Evolutionary conservation across 192 early-diverging fungal species (phyloP), one percentile per base, ranked within the genome.

Genomic region (Coemansia sp.): DNA sequence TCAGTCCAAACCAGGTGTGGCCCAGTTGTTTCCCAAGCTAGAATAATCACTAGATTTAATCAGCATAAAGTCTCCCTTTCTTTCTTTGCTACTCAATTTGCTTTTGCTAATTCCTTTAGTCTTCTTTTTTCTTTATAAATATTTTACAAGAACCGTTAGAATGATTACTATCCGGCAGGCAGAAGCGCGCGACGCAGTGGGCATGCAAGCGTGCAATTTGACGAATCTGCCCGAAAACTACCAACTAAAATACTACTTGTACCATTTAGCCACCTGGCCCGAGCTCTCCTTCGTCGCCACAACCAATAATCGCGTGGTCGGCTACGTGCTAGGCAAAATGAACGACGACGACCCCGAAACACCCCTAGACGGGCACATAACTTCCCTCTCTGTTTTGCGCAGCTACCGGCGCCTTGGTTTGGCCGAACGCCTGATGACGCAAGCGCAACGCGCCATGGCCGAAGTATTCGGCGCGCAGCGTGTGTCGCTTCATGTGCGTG

Each of bases 211-310:
- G 65, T 98, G 95, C 87, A 99, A 99, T 80, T 83, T 99, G 59
- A 84, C 87, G 59, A 98, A 99, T 77, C 85, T 99, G 39, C 97
- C 97, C 9, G 97, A 99, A 82, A 99, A 99, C 88, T 99, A 99
- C 78, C 92, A 94, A 71, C 95, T 99, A 92, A 99, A 99, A 80
- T 99, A 99, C 83, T 98, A 93, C 67, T 74, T 93, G 43, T 93
- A 94, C 65, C 92, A 94, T 54, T 71, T 86, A 14, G 72, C 89
- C 20, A 87, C 89, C 24, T 94, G 92, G 92, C 92, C 92, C n/a
- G 89, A 92, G 75, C 87, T 99, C 10, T 95, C 93, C 32, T 95
- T 87, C 62, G 95, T 99, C 6, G 97, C 97, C 90, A 96, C 74
- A 85, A 89, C 54, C 89, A 93, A 64, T 92, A 93, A 23, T 7